Evolutionary conservation across 2,329 filamentous ascomycete species (phyloP), one percentile per base, ranked within the genome.

Genomic region (Aspergillus nomiae): DNA sequence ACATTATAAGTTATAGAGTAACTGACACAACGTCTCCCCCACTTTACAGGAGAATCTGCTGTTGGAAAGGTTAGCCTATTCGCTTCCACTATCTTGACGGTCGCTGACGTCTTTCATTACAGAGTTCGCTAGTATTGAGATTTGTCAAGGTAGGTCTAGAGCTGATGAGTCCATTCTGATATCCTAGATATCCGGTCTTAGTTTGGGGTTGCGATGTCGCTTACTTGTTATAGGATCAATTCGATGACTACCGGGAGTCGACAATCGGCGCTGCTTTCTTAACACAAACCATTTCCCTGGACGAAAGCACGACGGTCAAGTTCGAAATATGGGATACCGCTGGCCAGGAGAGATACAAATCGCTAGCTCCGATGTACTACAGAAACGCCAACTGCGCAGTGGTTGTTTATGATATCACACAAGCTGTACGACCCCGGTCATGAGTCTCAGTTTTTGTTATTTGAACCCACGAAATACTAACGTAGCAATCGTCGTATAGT

Each of bases 311-410:
- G 64, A 99, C 95, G 61, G 94, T 99, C 81, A 99, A 99, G 85
- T 99, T 99, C 76, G 95, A 99, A 82, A 99, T 99, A 77, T 99
- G 95, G 94, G 94, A 97, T 81, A 99, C 95, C 11, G 95, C 95
- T 67, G 95, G 95, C 67, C 95, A 99, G 83, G 95, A 99, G 82
- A 89, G 96, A 76, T 99, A 98, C 87, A 98, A 98, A 86, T 98
- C 95, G 14, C 86, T 99, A 70, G 95, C 95, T 38, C 95, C 95
- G 73, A 99, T 99, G 95, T 99, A 99, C 85, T 99, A 99, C 84
- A 86, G 96, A 73, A 99, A 99, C 79, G 96, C 96, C 72, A 98
- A 99, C 87, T 98, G 95, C 82, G 95, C 96, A 63, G 94, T 99
- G 36, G 94, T 99, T 56, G 95, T 99, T 70, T 99, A 99, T 81